Conservation (phyloP, 2,329 filamentous ascomycete species). For the Penicillium decumbens region DNA sequence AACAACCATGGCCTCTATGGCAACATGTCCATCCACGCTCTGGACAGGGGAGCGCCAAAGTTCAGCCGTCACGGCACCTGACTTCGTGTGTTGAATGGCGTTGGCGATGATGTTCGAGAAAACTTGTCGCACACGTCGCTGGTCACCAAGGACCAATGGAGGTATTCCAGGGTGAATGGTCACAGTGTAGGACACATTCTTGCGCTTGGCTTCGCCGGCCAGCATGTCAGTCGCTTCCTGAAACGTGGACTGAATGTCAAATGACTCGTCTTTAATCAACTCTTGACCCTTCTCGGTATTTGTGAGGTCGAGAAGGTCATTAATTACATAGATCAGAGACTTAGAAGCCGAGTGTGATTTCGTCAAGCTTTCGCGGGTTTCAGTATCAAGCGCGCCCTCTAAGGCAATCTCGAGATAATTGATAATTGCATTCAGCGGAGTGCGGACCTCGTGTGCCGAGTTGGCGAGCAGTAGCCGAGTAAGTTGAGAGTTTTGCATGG, state of each 20-base stretch:
- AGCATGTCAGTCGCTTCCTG: slow-evolving; percentile 75
- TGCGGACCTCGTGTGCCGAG: slow-evolving; percentile 86
- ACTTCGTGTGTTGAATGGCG: slow-evolving; percentile 70
- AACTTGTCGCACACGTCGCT: slow-evolving; percentile 72
- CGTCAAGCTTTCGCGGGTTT: slow-evolving; percentile 77
- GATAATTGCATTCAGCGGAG: slow-evolving; percentile 87
- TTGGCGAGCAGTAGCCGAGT: slow-evolving; percentile 77
- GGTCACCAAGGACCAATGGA: slow-evolving; percentile 67
- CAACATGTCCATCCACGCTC: slow-evolving; percentile 51
- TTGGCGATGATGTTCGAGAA: slow-evolving; percentile 81
- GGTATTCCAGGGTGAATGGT: slow-evolving; percentile 65
- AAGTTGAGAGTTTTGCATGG: slow-evolving; percentile 73
- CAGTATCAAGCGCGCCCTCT: slow-evolving; percentile 71
- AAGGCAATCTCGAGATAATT: slow-evolving; percentile 90
- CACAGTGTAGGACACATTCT: slow-evolving; percentile 67
- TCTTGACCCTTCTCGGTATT: slow-evolving; percentile 79
- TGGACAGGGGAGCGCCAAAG: slow-evolving; percentile 52
- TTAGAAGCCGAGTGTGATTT: slow-evolving; percentile 88
- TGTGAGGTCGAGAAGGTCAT: slow-evolving; percentile 81
- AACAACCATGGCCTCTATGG: slow-evolving; percentile 68
- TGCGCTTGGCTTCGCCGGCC: slow-evolving; percentile 67
- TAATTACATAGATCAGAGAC: slow-evolving; percentile 89
- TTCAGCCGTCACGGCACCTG: slow-evolving; percentile 67
- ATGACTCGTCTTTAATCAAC: slow-evolving; percentile 73
- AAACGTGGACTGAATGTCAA: slow-evolving; percentile 67